Evolutionary conservation across 352 stramenopile genomes (phyloP).

Genomic region (Pythium chondricola): DNA sequence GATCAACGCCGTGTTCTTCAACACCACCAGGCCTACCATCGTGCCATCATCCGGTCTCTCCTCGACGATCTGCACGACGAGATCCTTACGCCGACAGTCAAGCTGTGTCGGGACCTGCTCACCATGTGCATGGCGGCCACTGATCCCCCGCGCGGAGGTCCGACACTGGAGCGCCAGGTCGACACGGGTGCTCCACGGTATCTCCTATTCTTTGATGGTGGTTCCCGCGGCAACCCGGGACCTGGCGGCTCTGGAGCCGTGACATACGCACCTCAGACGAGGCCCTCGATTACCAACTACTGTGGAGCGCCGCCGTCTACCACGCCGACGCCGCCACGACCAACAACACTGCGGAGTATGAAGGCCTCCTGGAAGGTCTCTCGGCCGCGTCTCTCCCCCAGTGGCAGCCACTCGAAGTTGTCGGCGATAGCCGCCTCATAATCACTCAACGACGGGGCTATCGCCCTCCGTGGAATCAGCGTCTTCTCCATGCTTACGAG

Average conservation of each 20-base stretch:
- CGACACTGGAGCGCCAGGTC: too few species aligned
- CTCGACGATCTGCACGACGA: too few species aligned
- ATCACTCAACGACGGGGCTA: neutral
- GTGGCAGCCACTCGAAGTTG: slow-evolving; percentile 1
- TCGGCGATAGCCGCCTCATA: slow-evolving; percentile 10
- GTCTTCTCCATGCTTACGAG: neutral
- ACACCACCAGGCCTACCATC: too few species aligned
- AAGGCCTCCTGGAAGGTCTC: neutral
- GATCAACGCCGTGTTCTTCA: too few species aligned
- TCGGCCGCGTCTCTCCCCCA: neutral
- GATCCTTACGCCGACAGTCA: too few species aligned
- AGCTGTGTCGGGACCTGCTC: too few species aligned
- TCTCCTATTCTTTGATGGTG: slow-evolving; percentile 9
- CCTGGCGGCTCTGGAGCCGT: neutral
- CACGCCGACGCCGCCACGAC: neutral
- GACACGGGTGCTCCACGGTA: too few species aligned
- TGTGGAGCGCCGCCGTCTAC: neutral
- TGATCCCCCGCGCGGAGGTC: too few species aligned
- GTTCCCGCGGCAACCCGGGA: neutral
- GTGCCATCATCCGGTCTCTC: too few species aligned
- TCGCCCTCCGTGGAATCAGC: neutral
- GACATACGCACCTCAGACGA: neutral
- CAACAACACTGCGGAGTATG: slow-evolving; percentile 11
- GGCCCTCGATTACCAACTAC: neutral
- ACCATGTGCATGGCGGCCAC: too few species aligned